Base-by-base conservation (phyloP, 805 yeast genomes). In the Kodamaea kaohsiungensis region DNA sequence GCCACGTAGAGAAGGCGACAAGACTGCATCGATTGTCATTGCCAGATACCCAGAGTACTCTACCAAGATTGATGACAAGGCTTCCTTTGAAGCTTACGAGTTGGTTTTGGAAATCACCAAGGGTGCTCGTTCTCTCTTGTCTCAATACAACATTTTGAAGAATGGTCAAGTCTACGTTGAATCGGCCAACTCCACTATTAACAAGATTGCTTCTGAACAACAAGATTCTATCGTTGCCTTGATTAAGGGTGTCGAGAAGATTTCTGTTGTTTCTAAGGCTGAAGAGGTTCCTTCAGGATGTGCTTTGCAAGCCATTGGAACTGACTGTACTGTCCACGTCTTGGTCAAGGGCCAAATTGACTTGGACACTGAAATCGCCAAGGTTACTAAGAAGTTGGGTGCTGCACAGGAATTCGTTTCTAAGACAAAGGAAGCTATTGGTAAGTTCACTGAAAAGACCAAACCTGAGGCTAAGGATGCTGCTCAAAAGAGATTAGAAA, bases 311-410 rank as follows among this genome's bases (percentile, higher is more conserved):
- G 83, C 96, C 53, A 90, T 93, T 55, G 83, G 84, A 55, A 87
- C 96, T 48, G 88, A 83, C 53, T 85, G 90, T 69, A 87, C 85
- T 56, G 98, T 92, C 17, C 97, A 91, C 65, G 83, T 93, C 30
- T 80, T 95, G 69, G 97, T 93, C 54, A 92, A 91, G 80, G 99
- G 98, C 52, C 92, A 88, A 68, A 86, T 95, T 61, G 98, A 93
- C 71, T 82, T 92, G 62, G 98, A 91, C 65, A 88, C 88, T 53
- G 98, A 95, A 76, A 89, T 95, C 64, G 67, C 78, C 62, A 95
- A 93, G 81, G 95, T 91, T 39, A 71, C 78, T 65, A 84, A 84
- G 81, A 93, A 89, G 77, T 79, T 92, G 64, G 80, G 71, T 56
- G 88, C 87, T 71, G 82, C 87, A 45, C 71, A 75, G 61, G 86